phyloP scores from a whole-genome alignment of 2,329 filamentous ascomycete genomes.

The Phoma herbarum region DNA sequence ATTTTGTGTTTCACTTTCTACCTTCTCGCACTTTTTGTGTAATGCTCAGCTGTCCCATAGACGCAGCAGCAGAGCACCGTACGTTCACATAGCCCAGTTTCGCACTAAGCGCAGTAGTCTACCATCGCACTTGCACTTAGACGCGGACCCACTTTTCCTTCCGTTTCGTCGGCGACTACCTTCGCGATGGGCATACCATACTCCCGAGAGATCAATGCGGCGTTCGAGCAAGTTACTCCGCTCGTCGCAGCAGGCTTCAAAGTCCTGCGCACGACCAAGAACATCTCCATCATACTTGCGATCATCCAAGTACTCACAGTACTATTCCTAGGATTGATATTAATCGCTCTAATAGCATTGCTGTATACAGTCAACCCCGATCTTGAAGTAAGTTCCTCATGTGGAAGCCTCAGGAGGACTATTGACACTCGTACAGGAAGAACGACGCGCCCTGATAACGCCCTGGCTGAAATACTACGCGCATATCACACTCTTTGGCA shows the following conservation, averaged over 20 bases:
- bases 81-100: neutral
- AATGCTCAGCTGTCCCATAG: neutral
- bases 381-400: conserved; percentile 44
- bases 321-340: conserved; percentile 52
- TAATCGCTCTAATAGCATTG: conserved; percentile 52
- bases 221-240: conserved; percentile 63
- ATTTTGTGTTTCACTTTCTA: neutral
- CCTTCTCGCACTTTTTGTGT: neutral
- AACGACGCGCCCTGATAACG: conserved; percentile 55
- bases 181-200: conserved; percentile 62
- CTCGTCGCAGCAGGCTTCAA: conserved; percentile 60
- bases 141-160: neutral
- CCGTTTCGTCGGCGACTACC: no score
- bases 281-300: conserved; percentile 60
- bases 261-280: conserved; percentile 59
- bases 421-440: conserved; percentile 29
- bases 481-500: conserved; percentile 27
- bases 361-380: conserved; percentile 60
- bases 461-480: conserved; percentile 52
- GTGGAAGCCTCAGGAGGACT: neutral
- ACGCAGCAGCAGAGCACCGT: neutral
- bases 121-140: no score
- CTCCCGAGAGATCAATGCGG: conserved; percentile 61
- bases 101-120: neutral
- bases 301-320: conserved; percentile 59